Base-by-base conservation (phyloP, 371 early-diverging fungal genomes). In the Mucor velutinosus region DNA sequence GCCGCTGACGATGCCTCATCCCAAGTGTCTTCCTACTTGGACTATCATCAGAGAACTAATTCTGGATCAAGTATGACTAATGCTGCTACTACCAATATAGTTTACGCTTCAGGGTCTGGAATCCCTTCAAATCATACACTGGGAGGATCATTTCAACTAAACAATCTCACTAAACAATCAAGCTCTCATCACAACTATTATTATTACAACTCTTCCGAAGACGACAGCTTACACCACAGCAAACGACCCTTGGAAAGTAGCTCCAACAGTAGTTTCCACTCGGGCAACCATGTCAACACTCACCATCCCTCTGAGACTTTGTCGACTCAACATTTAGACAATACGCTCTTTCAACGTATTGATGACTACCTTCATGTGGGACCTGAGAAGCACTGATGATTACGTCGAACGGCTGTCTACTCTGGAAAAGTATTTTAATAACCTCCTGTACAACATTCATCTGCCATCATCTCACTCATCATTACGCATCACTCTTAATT, bases 1-100 rank as follows among this genome's bases (percentile, higher is more conserved):
- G 41, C 32, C 1, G 45, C 56, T 27, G 65, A 70, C 61, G 65
- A 70, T 47, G 33, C 33, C n/a, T 33, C 70, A 19, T 59, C 59
- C 2, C 56, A 37, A 23, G 33, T 57, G 10, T 58, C 47, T 33
- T 58, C 59, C 0, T 47, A 23, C 27, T 58, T 47, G 25, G 60
- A 70, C 3, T 49, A 58, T 47, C 55, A 37, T 49, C 56, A 37
- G 39, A 14, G 56, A 30, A 56, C 29, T n/a, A 17, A 56, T 30
- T 56, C 56, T n/a, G 32, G 7, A 30, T 30, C 32, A n/a, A 56
- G 56, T 7, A 32, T 32, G 27, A 7, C n/a, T 32, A 56, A 27
- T 15, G n/a, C 11, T 30, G 14, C 56, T 7, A 30, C 7, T 32
- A 32, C 4, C 56, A 56, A 56, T 30, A 32, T n/a, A 10, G 15